Conservation (phyloP, 148 eudicot genomes). For the Chenopodium quinoa region DNA sequence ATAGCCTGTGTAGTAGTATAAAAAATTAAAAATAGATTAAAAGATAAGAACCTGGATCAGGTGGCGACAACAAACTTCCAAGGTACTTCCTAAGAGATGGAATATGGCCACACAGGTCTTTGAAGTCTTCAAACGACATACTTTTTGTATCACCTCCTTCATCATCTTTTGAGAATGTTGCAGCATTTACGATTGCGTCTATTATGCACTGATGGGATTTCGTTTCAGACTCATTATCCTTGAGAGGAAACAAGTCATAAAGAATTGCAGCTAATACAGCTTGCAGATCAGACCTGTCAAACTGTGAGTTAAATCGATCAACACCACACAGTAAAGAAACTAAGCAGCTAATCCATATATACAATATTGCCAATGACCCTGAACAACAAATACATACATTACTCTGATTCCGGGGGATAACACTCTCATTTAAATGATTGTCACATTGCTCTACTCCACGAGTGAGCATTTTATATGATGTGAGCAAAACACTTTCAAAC, state of each 20-base stretch:
- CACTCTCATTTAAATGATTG: not conserved
- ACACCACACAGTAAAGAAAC: conserved; percentile 14
- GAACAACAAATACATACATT: not conserved
- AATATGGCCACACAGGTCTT: conserved; percentile 55
- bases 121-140: conserved; percentile 80
- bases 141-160: conserved; percentile 39
- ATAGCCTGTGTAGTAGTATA: not conserved
- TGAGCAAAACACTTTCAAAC: not conserved
- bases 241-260: conserved; percentile 47
- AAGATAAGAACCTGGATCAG: conserved; percentile 54
- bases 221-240: conserved; percentile 30
- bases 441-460: not conserved
- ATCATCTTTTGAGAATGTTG: conserved; percentile 43
- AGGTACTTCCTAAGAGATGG: conserved; percentile 80
- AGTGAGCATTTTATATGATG: not conserved
- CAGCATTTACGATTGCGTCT: conserved; percentile 52
- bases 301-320: conserved; percentile 37
- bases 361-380: not conserved
- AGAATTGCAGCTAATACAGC: conserved; percentile 56
- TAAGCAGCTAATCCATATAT: not conserved
- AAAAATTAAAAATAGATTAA: not conserved
- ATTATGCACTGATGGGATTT: conserved; percentile 37
- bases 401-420: not conserved
- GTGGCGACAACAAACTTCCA: conserved; percentile 59
- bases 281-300: conserved; percentile 77